Conservation (phyloP, 768 basidiomycete genomes). For the Gymnopilus dilepis region DNA sequence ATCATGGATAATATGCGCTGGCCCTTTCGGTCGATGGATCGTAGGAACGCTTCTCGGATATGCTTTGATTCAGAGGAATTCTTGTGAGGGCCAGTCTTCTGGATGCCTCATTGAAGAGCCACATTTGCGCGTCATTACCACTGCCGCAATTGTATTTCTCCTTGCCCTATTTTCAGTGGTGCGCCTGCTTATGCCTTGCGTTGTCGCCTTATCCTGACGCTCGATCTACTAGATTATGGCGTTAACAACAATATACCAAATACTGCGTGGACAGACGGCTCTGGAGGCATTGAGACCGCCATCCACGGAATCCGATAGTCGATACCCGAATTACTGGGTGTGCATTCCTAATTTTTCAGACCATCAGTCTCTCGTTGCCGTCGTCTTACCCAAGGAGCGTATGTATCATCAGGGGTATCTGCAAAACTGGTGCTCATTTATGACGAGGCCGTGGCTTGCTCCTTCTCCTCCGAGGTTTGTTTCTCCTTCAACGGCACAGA, state of each 20-base stretch:
- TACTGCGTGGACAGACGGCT: constrained; percentile 41
- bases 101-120: constrained; percentile 42
- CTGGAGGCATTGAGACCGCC: constrained; percentile 33
- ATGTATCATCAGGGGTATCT: constrained; percentile 44
- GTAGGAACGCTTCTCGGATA: constrained; percentile 44
- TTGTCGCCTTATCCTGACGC: background rate
- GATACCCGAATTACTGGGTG: constrained; percentile 20
- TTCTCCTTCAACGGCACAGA: background rate
- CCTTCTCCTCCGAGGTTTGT: constrained; percentile 15
- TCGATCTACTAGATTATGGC: constrained; percentile 34
- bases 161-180: constrained; percentile 44
- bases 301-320: background rate
- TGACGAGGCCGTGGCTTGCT: constrained; percentile 28
- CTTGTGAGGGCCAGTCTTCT: constrained; percentile 18
- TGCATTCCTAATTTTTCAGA: constrained; percentile 27
- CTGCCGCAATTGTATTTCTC: constrained; percentile 31
- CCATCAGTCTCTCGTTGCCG: constrained; percentile 14
- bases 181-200: constrained; percentile 15
- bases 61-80: constrained; percentile 29
- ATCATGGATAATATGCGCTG: constrained; percentile 49
- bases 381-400: constrained; percentile 33
- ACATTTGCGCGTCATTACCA: constrained; percentile 36
- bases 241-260: constrained; percentile 27
- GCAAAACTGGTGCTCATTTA: constrained; percentile 34
- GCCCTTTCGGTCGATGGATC: constrained; percentile 47